Percentiles rank a stretch among this genome's conserved stretches.
These are phyloP conservation scores for Tolypocladium inflatum DNA, from an alignment of 2,329 filamentous ascomycete species.

Conservation along the genomic window DNA sequence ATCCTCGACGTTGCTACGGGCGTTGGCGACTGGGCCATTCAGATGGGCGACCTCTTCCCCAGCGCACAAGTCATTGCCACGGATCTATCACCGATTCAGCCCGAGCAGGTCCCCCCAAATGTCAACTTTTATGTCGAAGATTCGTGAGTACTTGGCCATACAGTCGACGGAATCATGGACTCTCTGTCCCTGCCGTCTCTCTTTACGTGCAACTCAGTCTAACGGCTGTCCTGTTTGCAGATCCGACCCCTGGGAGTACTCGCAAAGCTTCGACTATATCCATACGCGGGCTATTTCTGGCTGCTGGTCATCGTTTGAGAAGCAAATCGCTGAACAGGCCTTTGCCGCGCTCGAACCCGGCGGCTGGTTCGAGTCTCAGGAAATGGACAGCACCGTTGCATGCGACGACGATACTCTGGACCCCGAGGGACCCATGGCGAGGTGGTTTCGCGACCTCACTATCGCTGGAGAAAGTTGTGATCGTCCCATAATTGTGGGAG, in stretches of 20 bases:
- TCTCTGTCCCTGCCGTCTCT: not conserved
- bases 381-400: constrained; percentile 25
- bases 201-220: not conserved
- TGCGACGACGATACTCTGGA: constrained; percentile 37
- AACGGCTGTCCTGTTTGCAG: constrained; percentile 14
- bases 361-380: constrained; percentile 46
- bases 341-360: constrained; percentile 40
- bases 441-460: constrained; percentile 30
- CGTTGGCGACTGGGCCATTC: constrained; percentile 52
- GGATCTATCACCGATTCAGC: constrained; percentile 60
- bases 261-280: constrained; percentile 46
- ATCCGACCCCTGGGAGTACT: constrained; percentile 39
- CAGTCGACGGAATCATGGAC: not conserved
- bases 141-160: constrained; percentile 17
- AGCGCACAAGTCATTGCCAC: constrained; percentile 49
- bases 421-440: constrained; percentile 24
- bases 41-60: constrained; percentile 55
- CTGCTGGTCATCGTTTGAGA: constrained; percentile 38
- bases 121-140: constrained; percentile 69
- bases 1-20: constrained; percentile 36
- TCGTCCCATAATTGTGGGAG: constrained; percentile 26
- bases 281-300: constrained; percentile 40
- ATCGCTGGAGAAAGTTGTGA: constrained; percentile 25
- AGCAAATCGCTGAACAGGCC: constrained; percentile 40
- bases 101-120: constrained; percentile 57